Evolutionary conservation across 106 monocot species (phyloP).

Genomic region (Narthecium ossifragum): DNA sequence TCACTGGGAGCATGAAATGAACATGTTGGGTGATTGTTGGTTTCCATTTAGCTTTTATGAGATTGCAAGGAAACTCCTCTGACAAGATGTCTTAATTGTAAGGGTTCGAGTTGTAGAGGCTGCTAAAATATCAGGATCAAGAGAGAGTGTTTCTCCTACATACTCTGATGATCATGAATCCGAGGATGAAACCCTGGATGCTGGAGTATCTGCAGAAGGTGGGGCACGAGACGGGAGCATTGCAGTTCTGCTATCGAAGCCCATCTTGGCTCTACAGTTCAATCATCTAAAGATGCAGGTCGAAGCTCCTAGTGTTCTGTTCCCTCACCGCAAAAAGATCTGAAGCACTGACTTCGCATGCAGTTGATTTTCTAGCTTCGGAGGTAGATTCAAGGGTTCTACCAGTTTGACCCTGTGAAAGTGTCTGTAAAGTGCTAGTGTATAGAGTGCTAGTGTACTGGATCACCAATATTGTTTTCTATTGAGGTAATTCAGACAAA

Average conservation of each 20-base stretch:
- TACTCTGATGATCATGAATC: constrained; percentile 2
- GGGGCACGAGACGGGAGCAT: constrained; percentile 30
- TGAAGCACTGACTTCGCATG: too few species aligned
- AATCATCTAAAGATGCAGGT: constrained; percentile 71
- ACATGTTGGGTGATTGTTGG: too few species aligned
- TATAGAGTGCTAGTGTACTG: too few species aligned
- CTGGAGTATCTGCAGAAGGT: constrained; percentile 6
- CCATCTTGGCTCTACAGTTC: constrained; percentile 75
- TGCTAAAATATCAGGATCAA: constrained; percentile 45
- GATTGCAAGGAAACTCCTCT: background rate
- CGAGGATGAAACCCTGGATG: background rate
- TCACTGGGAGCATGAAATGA: background rate
- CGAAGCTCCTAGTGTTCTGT: constrained; percentile 48
- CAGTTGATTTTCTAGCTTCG: too few species aligned
- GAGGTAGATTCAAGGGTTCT: too few species aligned
- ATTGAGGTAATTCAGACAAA: too few species aligned
- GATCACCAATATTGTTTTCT: too few species aligned
- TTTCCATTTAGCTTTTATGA: background rate
- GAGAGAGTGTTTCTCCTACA: background rate
- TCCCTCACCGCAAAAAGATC: too few species aligned
- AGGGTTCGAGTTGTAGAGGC: constrained; percentile 59
- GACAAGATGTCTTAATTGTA: constrained; percentile 1
- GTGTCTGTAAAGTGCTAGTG: too few species aligned
- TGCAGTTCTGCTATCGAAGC: constrained; percentile 65
- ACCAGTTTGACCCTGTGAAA: too few species aligned